Base-by-base conservation (phyloP, 768 basidiomycete species). In the Lactarius sp. region DNA sequence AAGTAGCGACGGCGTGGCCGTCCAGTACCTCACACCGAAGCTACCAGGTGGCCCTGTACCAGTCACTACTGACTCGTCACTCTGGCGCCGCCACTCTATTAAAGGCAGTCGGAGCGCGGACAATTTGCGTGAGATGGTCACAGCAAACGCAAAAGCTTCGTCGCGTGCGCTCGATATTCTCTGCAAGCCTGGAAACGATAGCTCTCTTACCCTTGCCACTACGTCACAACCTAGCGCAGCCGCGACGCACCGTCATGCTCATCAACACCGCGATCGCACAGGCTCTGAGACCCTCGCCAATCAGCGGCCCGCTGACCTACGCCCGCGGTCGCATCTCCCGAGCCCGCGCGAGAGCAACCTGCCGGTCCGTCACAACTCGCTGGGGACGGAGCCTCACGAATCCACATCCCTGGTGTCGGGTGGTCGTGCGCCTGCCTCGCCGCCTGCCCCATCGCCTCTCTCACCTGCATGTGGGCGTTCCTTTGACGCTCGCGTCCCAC, bases 21-120 rank as follows among this genome's bases (percentile, higher is more conserved):
- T 61, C 22, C 66, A 69, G 39, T 60, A 46, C 62, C 60, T 68
- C 57, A 50, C 63, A 3, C 60, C 68, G 8, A 60, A 52, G 49
- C 59, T 54, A 33, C 50, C 51, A 36, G 62, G 59, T 50, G 68
- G 60, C 51, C 72, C 77, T 49, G 71, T 74, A 37, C 72, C 77
- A 5, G 71, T 76, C 34, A 71, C 70, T 33, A 76, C 77, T 16
- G 14, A 65, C 56, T 51, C 61, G 14, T 62, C 69, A 67, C 16
- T 70, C 14, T 80, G 31, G 14, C 67, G 77, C 52, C 67, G 61
- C 47, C 84, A 78, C 64, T 74, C 78, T 6, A 64, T 86, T 60
- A 90, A 88, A 72, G 72, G 80, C 37, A 86, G 83, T 73, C 83
- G 83, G 67, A 91, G 89, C 68, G 83, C 80, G 37, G 88, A 90